phyloP scores from a whole-genome alignment of 306 rosid genomes.

The Abrus precatorius region DNA sequence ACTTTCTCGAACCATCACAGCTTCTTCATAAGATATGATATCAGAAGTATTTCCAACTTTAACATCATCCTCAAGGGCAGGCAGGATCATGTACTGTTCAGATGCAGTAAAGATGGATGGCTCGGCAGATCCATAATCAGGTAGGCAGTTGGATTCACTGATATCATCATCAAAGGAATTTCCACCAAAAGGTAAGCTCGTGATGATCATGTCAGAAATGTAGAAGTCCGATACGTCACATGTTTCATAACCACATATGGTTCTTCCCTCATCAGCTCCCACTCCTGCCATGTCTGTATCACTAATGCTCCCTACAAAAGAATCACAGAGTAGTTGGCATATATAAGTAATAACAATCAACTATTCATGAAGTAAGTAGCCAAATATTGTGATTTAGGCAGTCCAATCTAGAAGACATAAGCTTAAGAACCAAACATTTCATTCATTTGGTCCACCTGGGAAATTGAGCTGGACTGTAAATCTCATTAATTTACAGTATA shows the following conservation, averaged over 20 bases:
- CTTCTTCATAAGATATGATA: conserved; percentile 64
- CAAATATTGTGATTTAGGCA: conserved; percentile 2
- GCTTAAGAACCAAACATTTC: neutral
- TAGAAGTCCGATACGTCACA: conserved; percentile 92
- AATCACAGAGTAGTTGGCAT: conserved; percentile 28
- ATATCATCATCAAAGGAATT: conserved; percentile 62
- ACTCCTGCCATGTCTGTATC: conserved; percentile 60
- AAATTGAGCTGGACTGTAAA: conserved; percentile 11
- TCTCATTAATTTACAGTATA: neutral
- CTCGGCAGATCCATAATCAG: conserved; percentile 67
- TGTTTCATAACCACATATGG: conserved; percentile 63
- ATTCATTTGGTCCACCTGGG: conserved; percentile 19
- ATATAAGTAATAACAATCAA: conserved; percentile 10
- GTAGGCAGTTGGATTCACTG: conserved; percentile 58
- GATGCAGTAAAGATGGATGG: conserved; percentile 69
- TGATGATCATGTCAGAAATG: conserved; percentile 93
- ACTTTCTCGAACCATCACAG: conserved; percentile 59
- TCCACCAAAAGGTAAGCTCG: conserved; percentile 75
- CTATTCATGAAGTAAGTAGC: conserved; percentile 13
- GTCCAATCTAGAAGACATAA: conserved; percentile 19
- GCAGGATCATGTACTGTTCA: conserved; percentile 81
- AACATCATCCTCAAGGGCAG: conserved; percentile 81
- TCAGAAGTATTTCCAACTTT: conserved; percentile 58
- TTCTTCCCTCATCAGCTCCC: conserved; percentile 71
- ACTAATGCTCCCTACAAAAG: conserved; percentile 56